A percentile compares a stretch with the other conserved stretches of the same genome.
These are phyloP conservation scores for Epichloe sibirici DNA, from an alignment of 2,329 filamentous ascomycete species.

Conservation along the genomic window DNA sequence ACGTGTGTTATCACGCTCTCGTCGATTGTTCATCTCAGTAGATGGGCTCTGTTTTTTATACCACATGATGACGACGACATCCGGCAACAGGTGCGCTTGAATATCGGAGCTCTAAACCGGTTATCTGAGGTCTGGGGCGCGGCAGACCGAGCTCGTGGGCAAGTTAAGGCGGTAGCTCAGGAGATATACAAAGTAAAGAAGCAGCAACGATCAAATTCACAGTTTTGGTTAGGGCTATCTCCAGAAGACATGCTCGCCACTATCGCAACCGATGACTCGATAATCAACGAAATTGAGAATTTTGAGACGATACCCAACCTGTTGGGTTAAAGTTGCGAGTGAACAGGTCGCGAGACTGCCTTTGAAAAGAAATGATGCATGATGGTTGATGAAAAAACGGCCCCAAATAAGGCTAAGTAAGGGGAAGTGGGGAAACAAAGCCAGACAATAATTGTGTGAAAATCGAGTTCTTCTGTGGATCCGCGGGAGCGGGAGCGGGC, in stretches of 20 bases:
- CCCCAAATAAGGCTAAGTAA: too few species aligned
- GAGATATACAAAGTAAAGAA: constrained; percentile 55
- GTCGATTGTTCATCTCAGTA: constrained; percentile 70
- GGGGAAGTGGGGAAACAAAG: too few species aligned
- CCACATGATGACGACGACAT: constrained; percentile 51
- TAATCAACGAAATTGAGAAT: constrained; percentile 44
- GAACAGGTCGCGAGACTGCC: background rate
- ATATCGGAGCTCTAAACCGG: constrained; percentile 61
- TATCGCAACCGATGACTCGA: constrained; percentile 44
- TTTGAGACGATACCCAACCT: constrained; percentile 12
- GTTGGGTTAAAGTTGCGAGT: constrained; percentile 5
- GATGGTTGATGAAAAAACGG: too few species aligned
- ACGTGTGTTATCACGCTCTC: constrained; percentile 68
- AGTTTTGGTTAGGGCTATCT: constrained; percentile 42
- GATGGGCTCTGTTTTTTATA: constrained; percentile 56
- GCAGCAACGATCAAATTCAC: constrained; percentile 38
- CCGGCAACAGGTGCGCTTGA: constrained; percentile 65
- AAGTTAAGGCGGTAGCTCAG: constrained; percentile 69
- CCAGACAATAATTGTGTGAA: too few species aligned
- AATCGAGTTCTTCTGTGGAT: too few species aligned
- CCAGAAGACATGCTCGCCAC: constrained; percentile 43
- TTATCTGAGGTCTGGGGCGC: constrained; percentile 62
- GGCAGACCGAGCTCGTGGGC: constrained; percentile 54
- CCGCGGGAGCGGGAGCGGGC: too few species aligned
- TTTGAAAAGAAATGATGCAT: background rate